Evolutionary conservation across 805 yeast species (phyloP), one percentile per base, ranked within the genome.

Genomic region (Yamadazyma phyllophila): DNA sequence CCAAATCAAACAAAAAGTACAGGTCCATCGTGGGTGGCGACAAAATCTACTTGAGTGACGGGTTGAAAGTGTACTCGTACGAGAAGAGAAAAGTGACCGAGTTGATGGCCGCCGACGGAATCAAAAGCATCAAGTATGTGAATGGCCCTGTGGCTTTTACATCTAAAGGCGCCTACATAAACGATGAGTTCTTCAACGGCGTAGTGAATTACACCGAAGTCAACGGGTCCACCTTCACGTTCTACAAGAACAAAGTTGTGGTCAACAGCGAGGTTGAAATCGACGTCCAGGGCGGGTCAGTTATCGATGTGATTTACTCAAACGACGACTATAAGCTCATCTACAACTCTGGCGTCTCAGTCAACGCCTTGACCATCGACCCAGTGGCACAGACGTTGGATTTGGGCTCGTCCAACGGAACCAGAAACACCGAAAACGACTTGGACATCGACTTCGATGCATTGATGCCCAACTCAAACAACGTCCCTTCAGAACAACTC

Each of bases 381-480:
- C 13, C 39, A 13, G 15, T 15, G 11, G 20, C 41, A 12, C 47
- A 44, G 26, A 33, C 39, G 4, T 12, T 44, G 5, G 15, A 12
- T 5, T 26, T 43, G 11, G 15, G 26, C 11, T 10, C 26, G 6
- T 7, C 14, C 13, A 26, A 33, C 15, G 39, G 34, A 4, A 8
- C 26, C 14, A 14, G 35, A 11, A 5, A 29, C 10, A 29, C 36
- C 14, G 12, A 13, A 7, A 13, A 37, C 15, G 35, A 15, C 6
- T 16, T 41, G 10, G 45, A 42, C 29, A 35, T 36, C 26, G 45
- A 42, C 13, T 36, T 36, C 3, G 52, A 59, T 8, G 58, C 58
- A 33, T 57, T 67, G 36, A 50, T 46, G 33, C 43, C 49, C 12
- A 39, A 46, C 41, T 56, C 13, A 8, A 14, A 33, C 33, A 34